A percentile compares a stretch with the other conserved stretches of the same genome.
Conservation (phyloP, 495 filamentous ascomycete species). For the Aspergillus bertholletiae region DNA sequence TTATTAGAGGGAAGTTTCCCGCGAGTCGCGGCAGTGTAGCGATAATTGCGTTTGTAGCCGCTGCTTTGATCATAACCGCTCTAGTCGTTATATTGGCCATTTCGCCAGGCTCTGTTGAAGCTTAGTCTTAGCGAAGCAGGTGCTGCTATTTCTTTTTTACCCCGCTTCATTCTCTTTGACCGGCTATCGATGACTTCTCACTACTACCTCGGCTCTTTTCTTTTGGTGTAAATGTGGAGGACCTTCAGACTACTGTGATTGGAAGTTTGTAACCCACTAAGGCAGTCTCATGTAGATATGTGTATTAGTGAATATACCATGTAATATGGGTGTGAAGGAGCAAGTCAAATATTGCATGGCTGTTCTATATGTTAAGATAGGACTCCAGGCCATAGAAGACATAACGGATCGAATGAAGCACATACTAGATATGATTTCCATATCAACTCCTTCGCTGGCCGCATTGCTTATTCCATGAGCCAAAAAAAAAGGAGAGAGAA, state of each 20-base stretch:
- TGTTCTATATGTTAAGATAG: background rate
- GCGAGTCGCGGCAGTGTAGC: conserved; percentile 86
- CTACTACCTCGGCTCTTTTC: background rate
- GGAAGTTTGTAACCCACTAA: background rate
- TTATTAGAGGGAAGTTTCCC: conserved; percentile 90
- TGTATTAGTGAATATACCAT: background rate
- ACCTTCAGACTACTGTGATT: too few species aligned
- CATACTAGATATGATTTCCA: too few species aligned
- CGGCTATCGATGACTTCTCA: background rate
- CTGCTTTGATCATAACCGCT: conserved; percentile 64
- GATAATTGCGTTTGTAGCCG: conserved; percentile 67
- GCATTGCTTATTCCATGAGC: too few species aligned
- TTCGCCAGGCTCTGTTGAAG: conserved; percentile 51
- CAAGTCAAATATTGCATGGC: background rate
- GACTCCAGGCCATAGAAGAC: background rate
- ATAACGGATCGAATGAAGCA: too few species aligned
- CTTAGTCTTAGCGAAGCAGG: background rate
- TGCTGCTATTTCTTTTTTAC: background rate
- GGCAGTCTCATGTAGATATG: background rate
- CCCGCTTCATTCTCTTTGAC: background rate
- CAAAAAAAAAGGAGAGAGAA: too few species aligned
- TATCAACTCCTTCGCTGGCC: too few species aligned
- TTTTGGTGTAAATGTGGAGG: background rate
- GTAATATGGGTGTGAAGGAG: background rate
- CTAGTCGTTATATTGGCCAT: conserved; percentile 69